These are phyloP conservation scores for Aulographum hederae DNA, from an alignment of 2,329 filamentous ascomycete genomes.

Conservation along the genomic window DNA sequence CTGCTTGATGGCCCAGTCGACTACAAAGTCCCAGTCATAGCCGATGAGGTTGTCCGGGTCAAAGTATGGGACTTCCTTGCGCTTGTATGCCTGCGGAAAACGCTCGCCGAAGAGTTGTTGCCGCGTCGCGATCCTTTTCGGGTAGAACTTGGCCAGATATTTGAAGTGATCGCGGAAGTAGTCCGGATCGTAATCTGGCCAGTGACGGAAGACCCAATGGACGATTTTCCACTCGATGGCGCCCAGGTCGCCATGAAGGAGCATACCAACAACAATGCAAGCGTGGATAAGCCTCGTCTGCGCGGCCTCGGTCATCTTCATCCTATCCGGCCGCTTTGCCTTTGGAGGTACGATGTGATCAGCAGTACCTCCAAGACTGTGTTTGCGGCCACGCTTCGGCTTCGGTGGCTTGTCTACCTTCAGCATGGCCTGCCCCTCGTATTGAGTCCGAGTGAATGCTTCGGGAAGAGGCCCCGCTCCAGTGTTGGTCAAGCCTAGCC, in stretches of 20 bases:
- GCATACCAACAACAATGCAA: slow-evolving; percentile 3
- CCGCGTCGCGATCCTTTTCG: no score
- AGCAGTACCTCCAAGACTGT: no score
- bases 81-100: slow-evolving; percentile 26
- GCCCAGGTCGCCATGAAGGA: slow-evolving; percentile 1
- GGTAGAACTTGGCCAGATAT: slow-evolving; percentile 17
- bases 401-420: no score
- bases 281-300: slow-evolving; percentile 2
- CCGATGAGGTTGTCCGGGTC: slow-evolving; percentile 22
- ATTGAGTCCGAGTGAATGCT: no score
- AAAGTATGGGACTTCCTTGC: slow-evolving; percentile 22
- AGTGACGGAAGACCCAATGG: slow-evolving; percentile 24
- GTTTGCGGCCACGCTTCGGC: no score
- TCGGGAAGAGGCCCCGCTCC: no score
- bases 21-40: slow-evolving; percentile 27
- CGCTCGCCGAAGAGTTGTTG: slow-evolving; percentile 28
- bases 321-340: no score
- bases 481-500: no score
- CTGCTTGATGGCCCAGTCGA: slow-evolving; percentile 27
- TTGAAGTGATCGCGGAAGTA: slow-evolving; percentile 21
- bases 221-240: slow-evolving; percentile 9
- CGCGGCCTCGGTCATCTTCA: no score
- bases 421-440: no score
- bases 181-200: slow-evolving; percentile 20
- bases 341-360: no score